Percentiles rank a stretch among this genome's conserved stretches.
phyloP scores from a whole-genome alignment of 2,329 filamentous ascomycete genomes.

The Pestalotiopsis sp. region DNA sequence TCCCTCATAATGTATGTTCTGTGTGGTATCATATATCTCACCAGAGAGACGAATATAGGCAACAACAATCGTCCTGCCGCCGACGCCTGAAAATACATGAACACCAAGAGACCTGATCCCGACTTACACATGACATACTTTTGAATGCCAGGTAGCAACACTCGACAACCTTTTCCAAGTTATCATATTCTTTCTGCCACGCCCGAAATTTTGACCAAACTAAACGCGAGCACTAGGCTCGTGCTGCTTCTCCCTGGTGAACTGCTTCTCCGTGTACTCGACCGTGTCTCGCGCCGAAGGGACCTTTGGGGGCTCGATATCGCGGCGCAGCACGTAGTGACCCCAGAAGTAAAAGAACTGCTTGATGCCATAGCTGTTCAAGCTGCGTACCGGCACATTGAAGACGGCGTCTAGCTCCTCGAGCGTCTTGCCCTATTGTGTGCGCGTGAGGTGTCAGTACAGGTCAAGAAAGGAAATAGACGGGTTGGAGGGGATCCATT shows the following conservation, averaged over 20 bases:
- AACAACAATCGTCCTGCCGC: no score
- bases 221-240: conserved; percentile 31
- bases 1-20: no score
- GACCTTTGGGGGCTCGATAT: conserved; percentile 26
- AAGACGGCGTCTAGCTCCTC: conserved; percentile 47
- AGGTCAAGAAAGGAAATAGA: not conserved
- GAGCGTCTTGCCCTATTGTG: conserved; percentile 37
- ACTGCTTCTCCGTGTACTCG: conserved; percentile 26
- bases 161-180: no score
- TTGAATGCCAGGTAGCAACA: no score
- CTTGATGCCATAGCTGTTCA: conserved; percentile 37
- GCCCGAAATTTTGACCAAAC: not conserved
- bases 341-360: conserved; percentile 35
- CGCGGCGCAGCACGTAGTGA: conserved; percentile 31
- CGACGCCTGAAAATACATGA: no score
- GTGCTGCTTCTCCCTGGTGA: conserved; percentile 27
- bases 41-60: no score
- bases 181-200: no score
- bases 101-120: no score
- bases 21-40: no score
- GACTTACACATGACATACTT: no score
- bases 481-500: not conserved
- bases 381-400: conserved; percentile 29
- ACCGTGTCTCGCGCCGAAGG: conserved; percentile 25
- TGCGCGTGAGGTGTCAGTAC: not conserved